Base-by-base conservation (phyloP, 768 basidiomycete genomes). In the Boletus subcaerulescens region DNA sequence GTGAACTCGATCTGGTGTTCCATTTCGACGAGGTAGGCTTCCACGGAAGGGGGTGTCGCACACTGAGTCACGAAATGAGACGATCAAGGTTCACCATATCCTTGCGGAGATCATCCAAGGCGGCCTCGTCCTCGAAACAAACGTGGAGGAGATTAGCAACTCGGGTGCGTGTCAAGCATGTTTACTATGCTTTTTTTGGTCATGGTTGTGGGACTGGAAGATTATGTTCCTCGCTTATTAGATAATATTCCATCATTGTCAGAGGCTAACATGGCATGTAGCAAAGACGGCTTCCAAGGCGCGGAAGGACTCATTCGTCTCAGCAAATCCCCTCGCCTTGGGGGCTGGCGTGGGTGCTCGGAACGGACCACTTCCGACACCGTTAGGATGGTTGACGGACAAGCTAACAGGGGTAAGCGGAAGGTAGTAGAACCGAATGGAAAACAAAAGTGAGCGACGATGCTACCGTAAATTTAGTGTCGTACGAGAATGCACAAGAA, bases 1-100 rank as follows among this genome's bases (percentile, higher is more conserved):
- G 97, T 73, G 97, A 99, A 71, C 77, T 99, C 43, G 97, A 99
- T 71, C 80, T 99, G 13, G 95, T 99, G 48, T 99, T 98, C 71
- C 95, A 98, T 70, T 99, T 98, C 65, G 97, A 98, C 70, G 94
- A 98, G 80, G 95, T 92, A 61, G 32, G 80, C 60, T 32, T 47
- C 11, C 13, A 50, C 29, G 40, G 18, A 15, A 17, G 32, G 45
- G 31, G 41, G 18, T 24, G 17, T 12, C 46, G 45, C 26, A 10
- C 11, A 43, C 36, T 55, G 47, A 44, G 26, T 64, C 39, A 52
- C 43, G n/a, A 40, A 24, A 51, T 8, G 42, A 3, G 33, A 13
- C 33, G 9, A 17, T 39, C 48, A 33, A 63, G 93, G 95, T 90
- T 4, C 95, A 98, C 65, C 90, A 96, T 61, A 93, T 98, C 50